Evolutionary conservation across 2,329 filamentous ascomycete genomes (phyloP), one percentile per base, ranked within the genome.

Genomic region (Hypocreales sp.): DNA sequence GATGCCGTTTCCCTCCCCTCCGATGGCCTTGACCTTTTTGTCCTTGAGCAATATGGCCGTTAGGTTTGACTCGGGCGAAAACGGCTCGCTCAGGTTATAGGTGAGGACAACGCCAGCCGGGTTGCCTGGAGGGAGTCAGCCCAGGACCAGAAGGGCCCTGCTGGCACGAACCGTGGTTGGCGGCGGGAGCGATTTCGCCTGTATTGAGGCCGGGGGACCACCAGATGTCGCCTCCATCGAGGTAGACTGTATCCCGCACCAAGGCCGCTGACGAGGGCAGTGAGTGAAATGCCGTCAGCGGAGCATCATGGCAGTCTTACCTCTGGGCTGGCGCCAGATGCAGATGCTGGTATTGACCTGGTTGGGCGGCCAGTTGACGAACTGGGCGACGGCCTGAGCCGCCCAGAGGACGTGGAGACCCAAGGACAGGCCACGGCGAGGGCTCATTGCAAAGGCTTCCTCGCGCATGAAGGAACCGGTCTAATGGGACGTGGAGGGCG

Each of bases 321-420:
- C 56, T 52, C 58, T 50, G 10, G 53, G 51, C 37, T 57, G 50
- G 26, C 44, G 28, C 74, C 74, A 79, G 25, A 46, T 48, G 44
- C 72, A 78, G 44, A 79, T 66, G 10, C 62, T 64, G 5, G 65
- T 57, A 40, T 66, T 72, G 28, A 68, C 48, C 43, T 76, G 65
- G 20, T 50, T 47, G 2, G 45, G 24, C n/a, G 39, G 28, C 69
- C 70, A 75, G 15, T 49, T 48, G 46, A 28, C 55, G 40, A 43
- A 49, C 32, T 67, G 65, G 12, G 55, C 61, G 13, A 30, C 25
- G 15, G 30, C 29, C 20, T 26, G 34, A 18, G 30, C 14, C 4
- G 37, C 28, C 14, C 32, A 24, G n/a, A 31, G 24, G n/a, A 38
- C 36, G 27, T 37, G 29, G 18, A 40, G 25, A 19, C 26, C 33